Evolutionary conservation across 2,329 filamentous ascomycete genomes (phyloP).

Genomic region (Colletotrichum liaoningense): DNA sequence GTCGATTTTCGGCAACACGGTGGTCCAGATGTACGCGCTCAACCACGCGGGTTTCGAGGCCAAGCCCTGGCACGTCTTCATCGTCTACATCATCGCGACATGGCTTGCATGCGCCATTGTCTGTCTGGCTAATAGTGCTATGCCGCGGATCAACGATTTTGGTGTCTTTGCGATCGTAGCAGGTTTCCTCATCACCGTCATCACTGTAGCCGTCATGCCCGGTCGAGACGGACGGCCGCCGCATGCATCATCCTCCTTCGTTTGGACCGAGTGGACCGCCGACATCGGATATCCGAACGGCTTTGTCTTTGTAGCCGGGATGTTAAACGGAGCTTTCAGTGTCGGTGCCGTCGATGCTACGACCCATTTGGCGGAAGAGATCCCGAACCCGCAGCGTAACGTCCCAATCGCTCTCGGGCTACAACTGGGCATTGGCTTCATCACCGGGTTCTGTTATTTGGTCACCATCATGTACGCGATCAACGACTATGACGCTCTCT

Average conservation of each 20-base stretch:
- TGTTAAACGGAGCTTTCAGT: constrained; percentile 75
- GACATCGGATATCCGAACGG: constrained; percentile 53
- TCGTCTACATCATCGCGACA: constrained; percentile 53
- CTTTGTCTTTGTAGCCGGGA: constrained; percentile 54
- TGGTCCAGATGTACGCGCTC: constrained; percentile 57
- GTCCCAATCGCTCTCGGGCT: constrained; percentile 65
- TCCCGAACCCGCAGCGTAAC: constrained; percentile 62
- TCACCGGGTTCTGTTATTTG: constrained; percentile 64
- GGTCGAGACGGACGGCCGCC: constrained; percentile 43
- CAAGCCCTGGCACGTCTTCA: constrained; percentile 56
- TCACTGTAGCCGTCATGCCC: constrained; percentile 66
- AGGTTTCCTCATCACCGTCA: constrained; percentile 65
- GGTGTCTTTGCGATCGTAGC: constrained; percentile 63
- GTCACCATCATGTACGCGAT: constrained; percentile 69
- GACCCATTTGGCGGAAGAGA: constrained; percentile 74
- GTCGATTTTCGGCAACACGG: constrained; percentile 53
- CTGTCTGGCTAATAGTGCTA: constrained; percentile 66
- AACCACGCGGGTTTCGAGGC: constrained; percentile 51
- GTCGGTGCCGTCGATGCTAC: constrained; percentile 75
- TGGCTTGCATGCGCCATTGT: constrained; percentile 52
- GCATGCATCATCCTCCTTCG: constrained; percentile 49
- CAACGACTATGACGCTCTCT: constrained; percentile 63
- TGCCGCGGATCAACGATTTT: constrained; percentile 64
- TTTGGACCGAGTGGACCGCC: constrained; percentile 54
- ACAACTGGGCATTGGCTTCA: constrained; percentile 61